A percentile compares a stretch with the other conserved stretches of the same genome.
These are phyloP conservation scores for Sugiyamaella valdiviana DNA, from an alignment of 805 yeast species.

Conservation along the genomic window DNA sequence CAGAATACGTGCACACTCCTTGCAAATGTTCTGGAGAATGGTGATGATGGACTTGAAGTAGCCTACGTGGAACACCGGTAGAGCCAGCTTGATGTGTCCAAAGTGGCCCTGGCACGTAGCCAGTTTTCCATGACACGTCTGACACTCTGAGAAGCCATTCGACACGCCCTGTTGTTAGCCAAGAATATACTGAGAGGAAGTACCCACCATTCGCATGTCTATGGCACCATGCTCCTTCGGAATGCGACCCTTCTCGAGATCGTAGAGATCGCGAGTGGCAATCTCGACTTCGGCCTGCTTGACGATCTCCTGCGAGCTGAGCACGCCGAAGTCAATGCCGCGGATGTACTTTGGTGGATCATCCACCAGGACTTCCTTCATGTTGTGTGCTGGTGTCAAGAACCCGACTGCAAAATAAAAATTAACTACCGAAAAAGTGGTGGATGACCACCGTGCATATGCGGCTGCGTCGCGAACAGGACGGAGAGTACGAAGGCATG, in stretches of 20 bases:
- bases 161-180: slow-evolving; percentile 59
- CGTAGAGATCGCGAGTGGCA: slow-evolving; percentile 83
- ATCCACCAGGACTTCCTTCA: slow-evolving; percentile 50
- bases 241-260: slow-evolving; percentile 80
- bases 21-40: slow-evolving; percentile 86
- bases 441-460: not conserved
- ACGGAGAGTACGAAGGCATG: no score
- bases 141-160: slow-evolving; percentile 75
- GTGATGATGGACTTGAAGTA: slow-evolving; percentile 87
- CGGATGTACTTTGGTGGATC: slow-evolving; percentile 84
- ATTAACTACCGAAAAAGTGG: not conserved
- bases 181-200: not conserved
- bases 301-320: slow-evolving; percentile 84
- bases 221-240: slow-evolving; percentile 82
- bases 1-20: slow-evolving; percentile 73
- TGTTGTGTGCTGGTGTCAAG: slow-evolving; percentile 11
- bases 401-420: not conserved
- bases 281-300: slow-evolving; percentile 95
- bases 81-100: slow-evolving; percentile 86
- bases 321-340: slow-evolving; percentile 87
- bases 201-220: slow-evolving; percentile 65
- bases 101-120: slow-evolving; percentile 98
- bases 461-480: not conserved
- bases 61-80: slow-evolving; percentile 97
- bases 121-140: slow-evolving; percentile 84